A percentile compares a stretch with the other conserved stretches of the same genome.
Conservation (phyloP, 805 yeast species). For the Lipomyces anomalus region DNA sequence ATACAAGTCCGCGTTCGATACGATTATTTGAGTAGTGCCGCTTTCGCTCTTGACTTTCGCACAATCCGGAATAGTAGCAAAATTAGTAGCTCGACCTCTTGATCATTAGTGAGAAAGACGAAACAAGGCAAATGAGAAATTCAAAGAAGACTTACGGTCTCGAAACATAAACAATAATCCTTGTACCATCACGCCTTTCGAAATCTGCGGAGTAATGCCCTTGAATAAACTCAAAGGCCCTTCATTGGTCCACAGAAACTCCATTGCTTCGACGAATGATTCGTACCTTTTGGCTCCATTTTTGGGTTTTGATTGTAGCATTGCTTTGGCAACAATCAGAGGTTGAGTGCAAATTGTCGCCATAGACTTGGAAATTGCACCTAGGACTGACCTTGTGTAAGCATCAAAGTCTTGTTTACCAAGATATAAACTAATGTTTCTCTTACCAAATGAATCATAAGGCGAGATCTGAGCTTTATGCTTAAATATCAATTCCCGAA, state of each 20-base stretch:
- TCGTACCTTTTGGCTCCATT: conserved; percentile 40
- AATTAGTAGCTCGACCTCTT: conserved; percentile 28
- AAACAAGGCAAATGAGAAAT: background rate
- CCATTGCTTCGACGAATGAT: conserved; percentile 54
- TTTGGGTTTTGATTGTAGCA: conserved; percentile 53
- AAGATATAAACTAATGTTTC: conserved; percentile 27
- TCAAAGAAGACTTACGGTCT: conserved; percentile 41
- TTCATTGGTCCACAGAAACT: conserved; percentile 56
- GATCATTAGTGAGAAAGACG: conserved; percentile 26
- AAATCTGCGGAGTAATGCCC: conserved; percentile 73
- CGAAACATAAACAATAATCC: conserved; percentile 78
- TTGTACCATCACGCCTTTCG: conserved; percentile 78
- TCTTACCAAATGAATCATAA: conserved; percentile 18
- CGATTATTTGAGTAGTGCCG: conserved; percentile 4
- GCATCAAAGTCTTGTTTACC: no score
- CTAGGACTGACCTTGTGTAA: conserved; percentile 67
- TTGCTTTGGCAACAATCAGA: conserved; percentile 73
- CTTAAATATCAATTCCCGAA: conserved; percentile 37
- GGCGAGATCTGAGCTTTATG: conserved; percentile 13
- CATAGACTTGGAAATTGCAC: conserved; percentile 72
- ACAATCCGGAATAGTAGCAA: conserved; percentile 22
- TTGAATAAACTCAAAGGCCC: conserved; percentile 65
- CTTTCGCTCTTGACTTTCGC: conserved; percentile 7
- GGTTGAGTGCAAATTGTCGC: conserved; percentile 83
- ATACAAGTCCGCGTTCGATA: background rate